Percentiles rank a stretch among this genome's conserved stretches.
phyloP scores from a whole-genome alignment of 192 early-diverging fungal genomes.

The Coemansia sp. region DNA sequence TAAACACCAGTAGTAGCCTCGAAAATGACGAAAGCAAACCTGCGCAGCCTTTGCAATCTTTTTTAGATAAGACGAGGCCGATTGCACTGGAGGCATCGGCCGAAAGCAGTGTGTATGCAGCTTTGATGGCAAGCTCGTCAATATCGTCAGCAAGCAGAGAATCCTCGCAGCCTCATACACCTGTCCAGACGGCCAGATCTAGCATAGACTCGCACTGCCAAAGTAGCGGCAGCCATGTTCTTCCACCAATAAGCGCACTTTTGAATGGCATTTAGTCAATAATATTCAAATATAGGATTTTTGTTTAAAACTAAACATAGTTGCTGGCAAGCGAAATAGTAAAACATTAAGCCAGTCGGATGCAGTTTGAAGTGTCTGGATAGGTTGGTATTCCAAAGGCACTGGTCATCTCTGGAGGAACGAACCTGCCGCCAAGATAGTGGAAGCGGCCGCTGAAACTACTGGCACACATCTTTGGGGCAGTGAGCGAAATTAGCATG shows the following conservation, averaged over 20 bases:
- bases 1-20: neutral
- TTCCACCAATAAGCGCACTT: constrained; percentile 45
- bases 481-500: constrained; percentile 88
- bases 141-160: constrained; percentile 23
- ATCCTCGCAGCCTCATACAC: constrained; percentile 31
- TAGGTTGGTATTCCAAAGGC: constrained; percentile 71
- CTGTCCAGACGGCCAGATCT: constrained; percentile 6
- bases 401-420: constrained; percentile 67
- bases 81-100: constrained; percentile 16
- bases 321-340: neutral
- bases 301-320: neutral
- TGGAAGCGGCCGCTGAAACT: constrained; percentile 70
- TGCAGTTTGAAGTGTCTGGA: constrained; percentile 69
- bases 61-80: constrained; percentile 38
- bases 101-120: neutral
- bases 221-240: constrained; percentile 8
- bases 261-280: constrained; percentile 17
- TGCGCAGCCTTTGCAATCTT: constrained; percentile 10
- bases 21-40: neutral
- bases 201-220: constrained; percentile 15
- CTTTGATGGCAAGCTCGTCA: neutral
- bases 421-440: constrained; percentile 88
- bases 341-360: constrained; percentile 34
- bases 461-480: constrained; percentile 78
- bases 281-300: neutral